These are phyloP conservation scores for Sophora flavescens DNA, from an alignment of 306 rosid species.

Conservation along the genomic window DNA sequence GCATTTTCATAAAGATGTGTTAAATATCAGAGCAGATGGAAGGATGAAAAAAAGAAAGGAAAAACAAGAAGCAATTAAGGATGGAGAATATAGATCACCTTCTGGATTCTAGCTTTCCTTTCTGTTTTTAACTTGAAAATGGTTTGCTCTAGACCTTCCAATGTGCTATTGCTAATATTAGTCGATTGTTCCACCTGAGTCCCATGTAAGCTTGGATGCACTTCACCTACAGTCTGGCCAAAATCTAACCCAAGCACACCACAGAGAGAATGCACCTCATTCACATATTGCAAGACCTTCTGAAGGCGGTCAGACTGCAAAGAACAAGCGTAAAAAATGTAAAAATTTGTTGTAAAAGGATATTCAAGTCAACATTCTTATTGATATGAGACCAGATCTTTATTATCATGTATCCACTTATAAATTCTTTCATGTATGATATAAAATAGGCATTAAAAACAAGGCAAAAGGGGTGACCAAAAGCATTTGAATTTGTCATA, in stretches of 20 bases:
- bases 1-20: constrained; percentile 50
- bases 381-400: constrained; percentile 13
- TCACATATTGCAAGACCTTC: constrained; percentile 84
- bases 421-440: neutral
- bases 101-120: constrained; percentile 74
- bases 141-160: constrained; percentile 88
- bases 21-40: neutral
- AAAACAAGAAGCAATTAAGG: neutral
- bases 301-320: constrained; percentile 90
- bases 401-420: neutral
- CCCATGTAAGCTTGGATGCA: constrained; percentile 91
- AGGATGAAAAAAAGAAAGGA: constrained; percentile 5
- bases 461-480: neutral
- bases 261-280: constrained; percentile 91
- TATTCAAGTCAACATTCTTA: neutral
- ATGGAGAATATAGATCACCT: constrained; percentile 56
- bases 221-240: constrained; percentile 81
- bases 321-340: constrained; percentile 32
- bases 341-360: constrained; percentile 25
- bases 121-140: constrained; percentile 75
- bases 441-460: neutral
- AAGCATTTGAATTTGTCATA: neutral
- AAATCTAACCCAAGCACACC: constrained; percentile 91
- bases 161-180: constrained; percentile 84
- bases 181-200: constrained; percentile 77